These are phyloP conservation scores for Rostrohypoxylon terebratum DNA, from an alignment of 495 filamentous ascomycete genomes.

Conservation along the genomic window DNA sequence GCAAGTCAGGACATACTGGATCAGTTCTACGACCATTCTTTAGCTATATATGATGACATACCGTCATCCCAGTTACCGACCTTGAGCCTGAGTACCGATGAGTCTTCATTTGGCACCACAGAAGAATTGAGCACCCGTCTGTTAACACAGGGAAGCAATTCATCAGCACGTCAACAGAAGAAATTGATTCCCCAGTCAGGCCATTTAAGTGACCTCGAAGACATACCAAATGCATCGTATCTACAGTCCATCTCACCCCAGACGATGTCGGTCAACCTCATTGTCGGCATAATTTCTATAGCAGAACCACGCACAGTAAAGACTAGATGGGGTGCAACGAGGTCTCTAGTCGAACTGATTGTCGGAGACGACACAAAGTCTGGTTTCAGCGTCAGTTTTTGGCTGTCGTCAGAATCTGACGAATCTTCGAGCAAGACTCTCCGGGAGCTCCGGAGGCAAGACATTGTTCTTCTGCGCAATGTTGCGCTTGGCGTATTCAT, in stretches of 20 bases:
- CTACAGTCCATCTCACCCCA: constrained; percentile 77
- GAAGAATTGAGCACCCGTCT: constrained; percentile 35
- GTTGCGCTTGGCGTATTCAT: constrained; percentile 80
- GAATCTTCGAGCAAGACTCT: constrained; percentile 59
- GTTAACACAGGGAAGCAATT: constrained; percentile 18
- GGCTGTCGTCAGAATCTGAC: constrained; percentile 65
- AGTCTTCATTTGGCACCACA: constrained; percentile 43
- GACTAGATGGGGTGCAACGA: constrained; percentile 64
- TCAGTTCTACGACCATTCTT: constrained; percentile 80
- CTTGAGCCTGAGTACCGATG: constrained; percentile 37
- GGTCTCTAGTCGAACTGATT: constrained; percentile 78
- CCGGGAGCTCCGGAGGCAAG: constrained; percentile 68
- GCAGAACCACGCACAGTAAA: constrained; percentile 68
- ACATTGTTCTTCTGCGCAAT: constrained; percentile 80
- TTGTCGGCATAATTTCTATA: constrained; percentile 81
- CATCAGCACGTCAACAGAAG: constrained; percentile 18
- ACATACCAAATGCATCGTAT: constrained; percentile 76
- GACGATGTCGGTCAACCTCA: constrained; percentile 80
- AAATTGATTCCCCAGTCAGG: constrained; percentile 9
- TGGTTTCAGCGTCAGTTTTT: constrained; percentile 86
- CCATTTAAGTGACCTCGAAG: constrained; percentile 71
- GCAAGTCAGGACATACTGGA: constrained; percentile 51
- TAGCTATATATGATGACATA: constrained; percentile 70
- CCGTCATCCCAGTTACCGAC: constrained; percentile 63
- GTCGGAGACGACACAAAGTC: constrained; percentile 89